Evolutionary conservation across 345 rosid genomes (phyloP), one percentile per base, ranked within the genome.

Genomic region (Rhizophora mangle): DNA sequence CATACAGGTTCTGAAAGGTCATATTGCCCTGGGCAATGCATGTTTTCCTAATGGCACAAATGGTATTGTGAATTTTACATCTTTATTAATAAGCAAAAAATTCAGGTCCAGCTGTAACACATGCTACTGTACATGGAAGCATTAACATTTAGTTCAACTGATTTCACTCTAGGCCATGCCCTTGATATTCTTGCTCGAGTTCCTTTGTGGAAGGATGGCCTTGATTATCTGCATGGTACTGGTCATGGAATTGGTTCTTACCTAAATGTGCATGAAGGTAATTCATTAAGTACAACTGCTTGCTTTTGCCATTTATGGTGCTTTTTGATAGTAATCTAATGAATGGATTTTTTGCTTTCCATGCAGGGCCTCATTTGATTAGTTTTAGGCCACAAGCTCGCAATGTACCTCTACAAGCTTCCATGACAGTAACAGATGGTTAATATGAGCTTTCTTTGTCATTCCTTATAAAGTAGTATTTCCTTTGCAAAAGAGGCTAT

Each of bases 401-500:
- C 30, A 81, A 88, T 79, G 98, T 92, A 64, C 90, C 99, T 29
- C 82, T 95, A 1, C 97, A 92, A 87, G 97, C 90, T 81, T 88
- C 96, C 78, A 96, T 96, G 99, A 96, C 98, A 32, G 97, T 90
- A 43, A 96, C 99, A 27, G 99, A 96, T 76, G 99, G 99, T 92
- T 29, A 63, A 92, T 84, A 61, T 74, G 4, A 66, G 27, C 19
- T 27, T 64, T 46, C 3, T 19, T 47, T 63, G 10, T 10, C 2
- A 6, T 21, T 65, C 6, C 37, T 37, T 55, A 39, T 58, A 29
- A 65, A 65, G 19, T 18, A 13, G 6, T 56, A 6, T 63, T 18
- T 24, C 6, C 31, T 58, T 51, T n/a, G 36, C 13, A 13, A 5
- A 31, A 64, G 54, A 16, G 18, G 59, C 31, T 70, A 15, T 27